These are phyloP conservation scores for Climacium dendroides DNA, from an alignment of 225 moss, liverwort and hornwort species.

Conservation along the genomic window DNA sequence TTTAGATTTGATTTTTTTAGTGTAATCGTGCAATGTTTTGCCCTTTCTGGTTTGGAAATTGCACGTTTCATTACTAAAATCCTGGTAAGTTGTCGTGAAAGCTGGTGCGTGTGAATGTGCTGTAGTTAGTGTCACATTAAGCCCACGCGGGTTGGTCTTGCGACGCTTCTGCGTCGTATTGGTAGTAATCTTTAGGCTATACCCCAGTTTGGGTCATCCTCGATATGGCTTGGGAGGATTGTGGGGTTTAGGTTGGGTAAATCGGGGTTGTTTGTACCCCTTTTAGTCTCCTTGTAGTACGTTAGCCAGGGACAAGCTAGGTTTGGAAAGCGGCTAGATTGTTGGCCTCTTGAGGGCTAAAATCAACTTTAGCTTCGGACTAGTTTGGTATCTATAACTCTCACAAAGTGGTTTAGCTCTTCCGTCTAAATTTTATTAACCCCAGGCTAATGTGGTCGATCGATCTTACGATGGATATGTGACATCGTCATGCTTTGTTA, in stretches of 20 bases:
- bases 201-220: not conserved
- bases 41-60: not conserved
- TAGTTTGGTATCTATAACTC: too few relatives aligned
- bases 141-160: not conserved
- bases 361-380: not conserved
- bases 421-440: too few relatives aligned
- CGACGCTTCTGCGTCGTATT: not conserved
- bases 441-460: not conserved
- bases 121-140: not conserved
- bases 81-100: not conserved
- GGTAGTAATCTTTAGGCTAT: too few relatives aligned
- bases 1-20: not conserved
- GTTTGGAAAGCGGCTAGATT: not conserved
- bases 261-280: not conserved
- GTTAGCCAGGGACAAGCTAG: not conserved
- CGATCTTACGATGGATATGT: not conserved
- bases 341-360: not conserved
- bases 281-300: not conserved
- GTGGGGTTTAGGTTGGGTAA: not conserved
- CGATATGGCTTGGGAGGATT: not conserved
- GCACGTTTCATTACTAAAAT: not conserved
- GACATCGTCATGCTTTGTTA: too few relatives aligned
- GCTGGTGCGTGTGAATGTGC: not conserved
- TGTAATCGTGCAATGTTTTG: too few relatives aligned
- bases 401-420: not conserved